Percentiles rank a stretch among this genome's conserved stretches.
Evolutionary conservation across 2,329 filamentous ascomycete genomes (phyloP).

Genomic region (Macrophomina phaseolina): DNA sequence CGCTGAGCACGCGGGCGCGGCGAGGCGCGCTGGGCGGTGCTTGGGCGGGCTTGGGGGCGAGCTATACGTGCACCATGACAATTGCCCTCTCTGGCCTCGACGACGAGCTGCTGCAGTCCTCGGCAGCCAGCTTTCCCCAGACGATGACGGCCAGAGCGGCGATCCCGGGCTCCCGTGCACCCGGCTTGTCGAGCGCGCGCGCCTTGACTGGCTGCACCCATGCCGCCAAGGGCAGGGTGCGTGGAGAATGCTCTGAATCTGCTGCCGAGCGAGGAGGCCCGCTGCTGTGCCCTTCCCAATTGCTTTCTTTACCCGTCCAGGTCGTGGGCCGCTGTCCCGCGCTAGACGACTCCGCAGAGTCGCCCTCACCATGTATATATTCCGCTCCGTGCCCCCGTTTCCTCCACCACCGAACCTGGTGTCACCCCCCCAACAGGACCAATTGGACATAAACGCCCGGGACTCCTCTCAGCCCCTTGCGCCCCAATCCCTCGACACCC

Average conservation of each 20-base stretch:
- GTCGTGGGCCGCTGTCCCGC: constrained; percentile 8
- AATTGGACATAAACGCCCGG: constrained; percentile 24
- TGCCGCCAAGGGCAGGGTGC: constrained; percentile 6
- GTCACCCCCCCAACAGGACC: constrained; percentile 20
- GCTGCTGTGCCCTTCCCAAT: neutral
- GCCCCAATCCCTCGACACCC: constrained; percentile 13
- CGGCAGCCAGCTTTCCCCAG: constrained; percentile 26
- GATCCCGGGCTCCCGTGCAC: constrained; percentile 26
- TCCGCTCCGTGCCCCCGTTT: constrained; percentile 17
- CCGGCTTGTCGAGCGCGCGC: constrained; percentile 5
- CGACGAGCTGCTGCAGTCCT: constrained; percentile 5
- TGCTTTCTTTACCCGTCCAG: constrained; percentile 20
- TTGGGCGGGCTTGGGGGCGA: constrained; percentile 6
- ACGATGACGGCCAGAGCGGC: constrained; percentile 24
- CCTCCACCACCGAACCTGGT: constrained; percentile 22
- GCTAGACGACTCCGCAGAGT: constrained; percentile 21
- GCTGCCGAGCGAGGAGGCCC: constrained; percentile 10
- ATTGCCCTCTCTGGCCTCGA: neutral
- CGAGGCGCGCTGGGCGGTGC: constrained; percentile 17
- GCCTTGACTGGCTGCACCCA: constrained; percentile 2
- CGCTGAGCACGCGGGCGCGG: constrained; percentile 3
- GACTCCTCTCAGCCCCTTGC: constrained; percentile 12
- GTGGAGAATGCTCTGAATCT: constrained; percentile 23
- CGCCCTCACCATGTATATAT: constrained; percentile 23
- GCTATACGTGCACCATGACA: constrained; percentile 11